Evolutionary conservation across 352 stramenopile genomes (phyloP), one percentile per base, ranked within the genome.

Genomic region (Globisporangium middletonii): DNA sequence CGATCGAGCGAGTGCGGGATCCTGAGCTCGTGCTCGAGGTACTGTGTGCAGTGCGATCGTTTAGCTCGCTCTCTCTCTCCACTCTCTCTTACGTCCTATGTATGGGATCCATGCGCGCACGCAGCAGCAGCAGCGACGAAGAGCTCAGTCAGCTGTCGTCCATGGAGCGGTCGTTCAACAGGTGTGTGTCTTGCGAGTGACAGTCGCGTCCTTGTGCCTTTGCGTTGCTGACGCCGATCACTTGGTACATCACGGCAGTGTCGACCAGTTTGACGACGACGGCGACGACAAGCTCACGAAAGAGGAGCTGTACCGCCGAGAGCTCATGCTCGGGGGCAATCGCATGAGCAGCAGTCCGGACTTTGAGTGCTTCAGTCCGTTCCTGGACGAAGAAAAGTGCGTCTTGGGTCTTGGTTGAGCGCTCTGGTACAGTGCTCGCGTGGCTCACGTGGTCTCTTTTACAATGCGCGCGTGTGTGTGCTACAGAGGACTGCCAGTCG

Each of bases 121-220:
- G 19, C 27, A 88, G 76, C 49, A 88, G 76, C 49, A 88, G 81
- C 67, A 94, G 83, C 30, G 83, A 94, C 46, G 83, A 94, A 30
- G 83, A 94, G 54, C 61, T 93, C 28, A 85, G 76, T 45, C 76
- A 91, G 50, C 55, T 89, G 16, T 88, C 76, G 13, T 86, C 73
- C 18, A 73, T 84, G 63, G 76, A 92, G 51, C 72, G 68, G 18
- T 87, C 79, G 13, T 84, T 84, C 33, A 56, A 62, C 28, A 73
- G 75, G 83, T 92, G 62, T 16, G 71, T 67, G 11, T 0, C 3
- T 58, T 8, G 43, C 19, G 30, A 35, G 30, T 6, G 50, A 16
- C 19, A 33, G 23, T 37, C 7, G 52, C 2, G 43, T 0, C 23
- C n/a, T n/a, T n/a, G 19, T 48, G 12, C 41, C 19, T 44, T 15